These are phyloP conservation scores for Thozetella sp. DNA, from an alignment of 495 filamentous ascomycete species.

Conservation along the genomic window DNA sequence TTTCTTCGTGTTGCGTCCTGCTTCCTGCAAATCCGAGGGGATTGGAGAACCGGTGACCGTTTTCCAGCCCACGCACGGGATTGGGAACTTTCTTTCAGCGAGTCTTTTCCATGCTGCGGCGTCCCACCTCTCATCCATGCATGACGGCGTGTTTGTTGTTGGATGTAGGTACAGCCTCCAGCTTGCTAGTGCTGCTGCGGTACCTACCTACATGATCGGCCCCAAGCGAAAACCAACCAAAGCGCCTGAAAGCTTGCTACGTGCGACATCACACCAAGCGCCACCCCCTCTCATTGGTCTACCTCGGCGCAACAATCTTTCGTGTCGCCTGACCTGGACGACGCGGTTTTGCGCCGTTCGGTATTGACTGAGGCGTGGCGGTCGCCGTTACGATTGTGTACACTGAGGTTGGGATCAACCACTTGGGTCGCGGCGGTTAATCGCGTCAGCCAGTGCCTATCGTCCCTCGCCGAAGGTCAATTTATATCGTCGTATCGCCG, in stretches of 20 bases:
- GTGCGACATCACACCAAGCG: conserved; percentile 13
- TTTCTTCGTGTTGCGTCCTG: neutral
- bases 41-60: neutral
- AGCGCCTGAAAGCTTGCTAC: conserved; percentile 10
- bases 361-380: conserved; percentile 4
- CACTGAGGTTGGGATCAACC: conserved; percentile 2
- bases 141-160: neutral
- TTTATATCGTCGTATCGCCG: conserved; percentile 12
- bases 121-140: neutral
- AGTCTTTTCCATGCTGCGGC: neutral
- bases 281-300: neutral
- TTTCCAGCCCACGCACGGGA: neutral
- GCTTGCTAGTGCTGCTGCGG: conserved; percentile 5
- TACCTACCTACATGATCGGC: conserved; percentile 3
- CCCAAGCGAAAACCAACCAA: conserved; percentile 12
- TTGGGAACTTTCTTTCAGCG: neutral
- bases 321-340: conserved; percentile 5
- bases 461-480: conserved; percentile 5
- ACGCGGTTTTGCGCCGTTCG: conserved; percentile 7
- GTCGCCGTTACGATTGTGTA: conserved; percentile 5
- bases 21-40: neutral
- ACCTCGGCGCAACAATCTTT: conserved; percentile 5
- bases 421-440: conserved; percentile 14
- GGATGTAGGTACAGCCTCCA: neutral
- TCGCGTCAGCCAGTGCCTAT: conserved; percentile 11